These are phyloP conservation scores for Debaryomyces castellii DNA, from an alignment of 805 yeast species.

Conservation along the genomic window DNA sequence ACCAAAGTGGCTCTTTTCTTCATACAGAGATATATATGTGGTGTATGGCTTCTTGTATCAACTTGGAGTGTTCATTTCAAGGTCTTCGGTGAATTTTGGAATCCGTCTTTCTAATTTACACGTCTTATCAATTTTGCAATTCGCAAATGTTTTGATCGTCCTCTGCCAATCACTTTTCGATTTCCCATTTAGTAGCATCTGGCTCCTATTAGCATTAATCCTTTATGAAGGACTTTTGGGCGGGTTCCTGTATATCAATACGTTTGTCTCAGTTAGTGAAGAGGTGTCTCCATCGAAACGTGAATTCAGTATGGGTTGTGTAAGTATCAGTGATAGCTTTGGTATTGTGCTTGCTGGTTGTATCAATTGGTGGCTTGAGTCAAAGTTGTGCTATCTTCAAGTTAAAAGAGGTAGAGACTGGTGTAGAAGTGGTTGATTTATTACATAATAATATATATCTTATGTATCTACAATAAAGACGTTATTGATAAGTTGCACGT, in stretches of 20 bases:
- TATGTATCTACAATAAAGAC: not conserved
- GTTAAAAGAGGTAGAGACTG: constrained; percentile 72
- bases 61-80: constrained; percentile 86
- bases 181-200: constrained; percentile 57
- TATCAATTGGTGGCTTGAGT: constrained; percentile 73
- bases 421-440: constrained; percentile 45
- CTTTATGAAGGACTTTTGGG: constrained; percentile 91
- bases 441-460: not conserved
- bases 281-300: constrained; percentile 37
- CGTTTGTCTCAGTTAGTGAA: constrained; percentile 76
- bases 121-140: constrained; percentile 65
- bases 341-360: constrained; percentile 85
- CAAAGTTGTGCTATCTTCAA: constrained; percentile 69
- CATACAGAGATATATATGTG: constrained; percentile 84
- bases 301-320: constrained; percentile 36
- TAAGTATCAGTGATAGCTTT: constrained; percentile 61
- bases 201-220: constrained; percentile 59
- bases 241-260: constrained; percentile 87
- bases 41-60: constrained; percentile 89
- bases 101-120: constrained; percentile 60
- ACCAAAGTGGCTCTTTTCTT: constrained; percentile 56
- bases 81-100: constrained; percentile 73
- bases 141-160: constrained; percentile 57
- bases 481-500: not conserved
- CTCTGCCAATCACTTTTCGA: constrained; percentile 63